Evolutionary conservation across 2,329 filamentous ascomycete genomes (phyloP), one percentile per base, ranked within the genome.

Genomic region (Paecilomyces sp.): DNA sequence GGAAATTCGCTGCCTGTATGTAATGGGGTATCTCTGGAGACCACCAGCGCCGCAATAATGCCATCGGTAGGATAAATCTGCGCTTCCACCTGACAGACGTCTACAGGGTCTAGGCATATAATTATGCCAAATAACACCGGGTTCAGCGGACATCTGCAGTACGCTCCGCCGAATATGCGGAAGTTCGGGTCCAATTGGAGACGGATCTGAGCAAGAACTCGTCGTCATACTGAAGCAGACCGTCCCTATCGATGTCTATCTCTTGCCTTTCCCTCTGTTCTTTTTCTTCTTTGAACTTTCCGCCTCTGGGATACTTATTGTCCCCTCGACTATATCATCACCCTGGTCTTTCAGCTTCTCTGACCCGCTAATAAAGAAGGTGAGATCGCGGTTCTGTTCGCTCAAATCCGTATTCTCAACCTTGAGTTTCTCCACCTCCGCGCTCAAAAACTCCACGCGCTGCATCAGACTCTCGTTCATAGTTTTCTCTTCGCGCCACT

Each of bases 371-470:
- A 97, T 93, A 69, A 93, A 96, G 82, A 96, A 92, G 56, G 82
- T 87, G 71, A 97, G 72, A 72, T 97, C 93, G 13, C 89, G 84
- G 70, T 96, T 96, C 81, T 92, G 89, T 72, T 96, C 92, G 64
- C 87, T 85, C 52, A 96, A 76, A 65, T 96, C 91, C 47, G 79
- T 82, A 65, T 90, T 88, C 73, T 91, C 62, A 65, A 72, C 63
- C 66, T 83, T 83, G 3, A 89, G 74, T 50, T 79, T 80, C 28
- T 80, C 79, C 1, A 87, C 74, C 70, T 88, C 82, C 61, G 79
- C 80, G 51, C 83, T 80, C 18, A 91, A 74, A 64, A 90, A 87
- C 63, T 87, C 84, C 64, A 97, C 68, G n/a, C 90, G 82, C 72
- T 88, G 82, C 83, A 97, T 84, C 62, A 99, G 78, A 2, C 89